Base-by-base conservation (phyloP, 768 basidiomycete species). In the Psilocybe subaeruginosa region DNA sequence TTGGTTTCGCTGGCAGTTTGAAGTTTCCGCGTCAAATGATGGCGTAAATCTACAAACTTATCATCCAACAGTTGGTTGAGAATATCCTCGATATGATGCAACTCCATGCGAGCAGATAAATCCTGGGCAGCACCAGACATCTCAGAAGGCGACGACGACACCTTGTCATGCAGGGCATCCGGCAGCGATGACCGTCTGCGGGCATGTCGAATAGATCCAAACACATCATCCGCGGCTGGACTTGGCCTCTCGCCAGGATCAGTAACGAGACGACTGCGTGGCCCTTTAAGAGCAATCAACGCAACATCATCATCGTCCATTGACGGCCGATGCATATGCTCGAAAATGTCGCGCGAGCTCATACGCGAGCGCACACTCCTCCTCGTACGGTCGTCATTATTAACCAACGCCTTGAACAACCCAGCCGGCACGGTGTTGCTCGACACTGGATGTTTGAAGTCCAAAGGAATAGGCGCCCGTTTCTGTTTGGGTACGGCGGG, bases 361-460 rank as follows among this genome's bases (percentile, higher is more conserved):
- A 93, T 80, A 39, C 91, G 82, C 19, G 92, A 93, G 50, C 90
- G 88, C n/a, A 91, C 90, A 48, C 79, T 79, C 48, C 85, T 79
- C 58, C 91, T 84, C 2, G 88, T 87, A 47, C 88, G 81, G 63
- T 90, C 90, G 48, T 93, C 91, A 16, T 68, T 72, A 54, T 76
- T 82, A 29, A 82, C 86, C 53, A 92, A 79, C 9, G 91, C 90
- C 76, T 93, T 93, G 83, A 95, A 95, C 58, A 94, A 69, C 2
- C 91, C 91, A 35, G 93, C 93, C 17, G 93, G 93, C 8, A 93
- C 88, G 5, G 90, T 94, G 67, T 91, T 92, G 35, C 78, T 85
- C 8, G 80, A 80, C 11, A 75, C 68, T 30, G 76, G 75, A 50
- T 81, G 80, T 59, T 79, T 82, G 78, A 93, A 95, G 72, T 93